phyloP scores from a whole-genome alignment of 2,329 filamentous ascomycete species.

The Phialemoniopsis sp. region DNA sequence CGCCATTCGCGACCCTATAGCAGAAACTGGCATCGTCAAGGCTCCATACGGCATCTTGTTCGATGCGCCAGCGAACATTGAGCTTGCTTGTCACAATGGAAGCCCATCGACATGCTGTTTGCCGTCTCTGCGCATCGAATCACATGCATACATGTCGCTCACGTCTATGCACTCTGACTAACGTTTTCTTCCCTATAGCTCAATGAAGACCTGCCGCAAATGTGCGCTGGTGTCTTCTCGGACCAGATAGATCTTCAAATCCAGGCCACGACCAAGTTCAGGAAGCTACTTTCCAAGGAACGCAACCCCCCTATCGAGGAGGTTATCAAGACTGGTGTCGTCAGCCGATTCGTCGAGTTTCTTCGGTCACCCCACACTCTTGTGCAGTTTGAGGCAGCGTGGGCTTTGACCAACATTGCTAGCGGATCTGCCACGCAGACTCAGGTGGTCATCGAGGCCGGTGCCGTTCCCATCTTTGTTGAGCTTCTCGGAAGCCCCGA shows the following conservation, averaged over 20 bases:
- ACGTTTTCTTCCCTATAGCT: slow-evolving; percentile 52
- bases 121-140: too few species aligned
- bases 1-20: too few species aligned
- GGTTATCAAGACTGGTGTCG: slow-evolving; percentile 98
- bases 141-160: neutral
- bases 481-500: slow-evolving; percentile 93
- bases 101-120: too few species aligned
- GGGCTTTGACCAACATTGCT: slow-evolving; percentile 98
- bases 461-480: slow-evolving; percentile 96
- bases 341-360: slow-evolving; percentile 96
- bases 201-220: slow-evolving; percentile 95
- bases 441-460: slow-evolving; percentile 97
- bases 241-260: slow-evolving; percentile 98
- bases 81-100: too few species aligned
- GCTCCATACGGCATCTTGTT: too few species aligned
- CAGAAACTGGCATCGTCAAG: too few species aligned
- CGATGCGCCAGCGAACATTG: too few species aligned
- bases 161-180: slow-evolving; percentile 12
- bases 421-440: slow-evolving; percentile 96
- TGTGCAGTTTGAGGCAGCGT: slow-evolving; percentile 98
- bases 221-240: slow-evolving; percentile 97
- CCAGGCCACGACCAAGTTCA: slow-evolving; percentile 94
- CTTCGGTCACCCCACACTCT: slow-evolving; percentile 95
- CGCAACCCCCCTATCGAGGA: slow-evolving; percentile 98
- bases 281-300: slow-evolving; percentile 97